A percentile compares a stretch with the other conserved stretches of the same genome.
These are phyloP conservation scores for Phytophthora cactorum DNA, from an alignment of 352 stramenopile genomes.

Conservation along the genomic window DNA sequence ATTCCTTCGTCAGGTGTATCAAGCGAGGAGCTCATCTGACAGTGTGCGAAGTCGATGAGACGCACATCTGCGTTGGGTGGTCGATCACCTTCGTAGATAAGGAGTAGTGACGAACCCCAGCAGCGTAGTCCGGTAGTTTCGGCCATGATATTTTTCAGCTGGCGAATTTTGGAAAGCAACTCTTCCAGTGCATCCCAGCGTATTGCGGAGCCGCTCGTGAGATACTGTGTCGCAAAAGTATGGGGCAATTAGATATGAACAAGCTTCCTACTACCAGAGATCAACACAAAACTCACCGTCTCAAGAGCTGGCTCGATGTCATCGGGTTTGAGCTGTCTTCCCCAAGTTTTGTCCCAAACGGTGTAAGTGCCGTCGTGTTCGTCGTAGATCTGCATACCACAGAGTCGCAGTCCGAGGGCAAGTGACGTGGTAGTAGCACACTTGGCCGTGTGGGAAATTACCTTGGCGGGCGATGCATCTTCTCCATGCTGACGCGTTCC, in stretches of 20 bases:
- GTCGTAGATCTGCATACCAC: slow-evolving; percentile 86
- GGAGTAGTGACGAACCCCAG: slow-evolving; percentile 74
- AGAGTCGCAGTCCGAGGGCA: slow-evolving; percentile 69
- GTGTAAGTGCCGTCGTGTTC: slow-evolving; percentile 60
- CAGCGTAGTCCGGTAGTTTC: slow-evolving; percentile 67
- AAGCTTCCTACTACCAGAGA: neutral
- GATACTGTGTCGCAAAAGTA: slow-evolving; percentile 48
- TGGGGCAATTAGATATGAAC: neutral
- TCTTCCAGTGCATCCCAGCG: slow-evolving; percentile 51
- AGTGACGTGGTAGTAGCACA: slow-evolving; percentile 79
- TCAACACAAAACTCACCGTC: slow-evolving; percentile 41
- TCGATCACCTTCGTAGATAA: slow-evolving; percentile 78
- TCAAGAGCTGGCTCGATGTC: slow-evolving; percentile 71
- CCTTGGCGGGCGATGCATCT: slow-evolving; percentile 71
- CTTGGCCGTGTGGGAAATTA: slow-evolving; percentile 72
- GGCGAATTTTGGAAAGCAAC: slow-evolving; percentile 51
- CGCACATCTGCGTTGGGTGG: slow-evolving; percentile 50
- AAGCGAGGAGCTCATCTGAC: slow-evolving; percentile 65
- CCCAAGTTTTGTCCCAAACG: slow-evolving; percentile 85
- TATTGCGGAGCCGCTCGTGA: slow-evolving; percentile 53
- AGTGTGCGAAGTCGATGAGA: slow-evolving; percentile 84
- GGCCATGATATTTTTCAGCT: slow-evolving; percentile 51
- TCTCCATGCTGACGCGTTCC: slow-evolving; percentile 78
- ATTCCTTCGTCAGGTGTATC: slow-evolving; percentile 66
- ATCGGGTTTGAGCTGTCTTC: slow-evolving; percentile 51